Evolutionary conservation across 257 asterid species (phyloP).

Genomic region (Pogostemon cablin): DNA sequence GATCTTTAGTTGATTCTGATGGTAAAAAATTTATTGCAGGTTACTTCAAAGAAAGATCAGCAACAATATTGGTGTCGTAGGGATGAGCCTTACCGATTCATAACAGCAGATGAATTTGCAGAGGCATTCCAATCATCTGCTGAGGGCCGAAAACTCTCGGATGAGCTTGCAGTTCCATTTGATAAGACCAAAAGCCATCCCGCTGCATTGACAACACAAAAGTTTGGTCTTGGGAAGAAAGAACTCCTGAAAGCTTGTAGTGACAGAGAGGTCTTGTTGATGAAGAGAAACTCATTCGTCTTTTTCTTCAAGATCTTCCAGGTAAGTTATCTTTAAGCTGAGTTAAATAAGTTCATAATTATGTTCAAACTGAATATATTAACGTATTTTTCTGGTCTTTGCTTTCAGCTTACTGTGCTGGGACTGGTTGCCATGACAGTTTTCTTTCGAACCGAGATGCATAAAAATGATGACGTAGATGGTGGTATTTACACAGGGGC

Average conservation of each 20-base stretch:
- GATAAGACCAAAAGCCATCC: constrained; percentile 70
- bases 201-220: constrained; percentile 56
- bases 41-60: constrained; percentile 77
- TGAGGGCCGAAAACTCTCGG: constrained; percentile 41
- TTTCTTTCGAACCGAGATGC: constrained; percentile 66
- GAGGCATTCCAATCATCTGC: constrained; percentile 51
- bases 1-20: constrained; percentile 21
- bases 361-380: not conserved
- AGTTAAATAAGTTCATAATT: not conserved
- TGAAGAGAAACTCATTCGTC: constrained; percentile 68
- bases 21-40: constrained; percentile 41
- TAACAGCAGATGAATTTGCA: constrained; percentile 48
- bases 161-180: constrained; percentile 50
- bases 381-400: constrained; percentile 9
- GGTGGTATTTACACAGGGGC: constrained; percentile 64
- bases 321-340: constrained; percentile 34
- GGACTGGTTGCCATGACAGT: constrained; percentile 48
- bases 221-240: constrained; percentile 51
- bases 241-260: constrained; percentile 63
- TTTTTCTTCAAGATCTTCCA: constrained; percentile 57
- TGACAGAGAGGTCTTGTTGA: constrained; percentile 55
- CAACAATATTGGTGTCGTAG: constrained; percentile 59
- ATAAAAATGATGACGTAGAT: constrained; percentile 31
- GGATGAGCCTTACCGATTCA: constrained; percentile 56
- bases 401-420: constrained; percentile 46